phyloP scores from a whole-genome alignment of 306 rosid genomes.

The Lathyrus aphaca region DNA sequence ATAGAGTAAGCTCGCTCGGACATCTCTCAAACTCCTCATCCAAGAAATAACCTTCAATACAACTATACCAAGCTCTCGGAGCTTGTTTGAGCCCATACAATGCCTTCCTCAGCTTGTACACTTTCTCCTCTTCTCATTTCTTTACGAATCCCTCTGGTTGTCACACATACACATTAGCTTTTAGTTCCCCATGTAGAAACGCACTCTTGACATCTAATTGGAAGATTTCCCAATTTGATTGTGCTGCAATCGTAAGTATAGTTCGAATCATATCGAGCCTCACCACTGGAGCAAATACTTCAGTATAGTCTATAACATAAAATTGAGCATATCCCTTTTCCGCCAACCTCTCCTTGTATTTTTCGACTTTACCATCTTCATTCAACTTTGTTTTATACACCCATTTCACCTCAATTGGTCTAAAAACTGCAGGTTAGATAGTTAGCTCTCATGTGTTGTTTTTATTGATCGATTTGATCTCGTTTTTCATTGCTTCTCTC shows the following conservation, averaged over 20 bases:
- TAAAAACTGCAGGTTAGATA: neutral
- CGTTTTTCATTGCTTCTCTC: neutral
- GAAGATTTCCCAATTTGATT: too few relatives aligned
- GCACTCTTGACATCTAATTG: too few relatives aligned
- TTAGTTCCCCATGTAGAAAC: neutral
- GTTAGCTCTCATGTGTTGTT: neutral
- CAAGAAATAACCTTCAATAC: neutral
- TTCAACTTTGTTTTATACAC: neutral
- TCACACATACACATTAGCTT: neutral
- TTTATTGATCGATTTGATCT: neutral
- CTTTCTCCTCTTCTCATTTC: neutral
- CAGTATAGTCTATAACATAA: too few relatives aligned
- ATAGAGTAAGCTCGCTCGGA: too few relatives aligned
- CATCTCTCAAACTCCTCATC: too few relatives aligned
- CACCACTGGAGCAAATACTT: too few relatives aligned
- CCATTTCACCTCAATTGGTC: neutral
- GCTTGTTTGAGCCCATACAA: slow-evolving; percentile 6
- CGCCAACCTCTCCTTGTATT: neutral
- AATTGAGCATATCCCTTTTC: neutral
- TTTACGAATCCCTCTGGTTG: neutral
- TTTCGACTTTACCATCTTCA: neutral
- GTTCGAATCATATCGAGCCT: too few relatives aligned
- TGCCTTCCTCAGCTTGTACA: neutral
- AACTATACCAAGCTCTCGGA: neutral
- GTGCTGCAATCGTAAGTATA: too few relatives aligned